These are phyloP conservation scores for baker's yeast (Saccharomyces cerevisiae) DNA, from an alignment of 805 yeast genomes.

Conservation along the genomic window DNA sequence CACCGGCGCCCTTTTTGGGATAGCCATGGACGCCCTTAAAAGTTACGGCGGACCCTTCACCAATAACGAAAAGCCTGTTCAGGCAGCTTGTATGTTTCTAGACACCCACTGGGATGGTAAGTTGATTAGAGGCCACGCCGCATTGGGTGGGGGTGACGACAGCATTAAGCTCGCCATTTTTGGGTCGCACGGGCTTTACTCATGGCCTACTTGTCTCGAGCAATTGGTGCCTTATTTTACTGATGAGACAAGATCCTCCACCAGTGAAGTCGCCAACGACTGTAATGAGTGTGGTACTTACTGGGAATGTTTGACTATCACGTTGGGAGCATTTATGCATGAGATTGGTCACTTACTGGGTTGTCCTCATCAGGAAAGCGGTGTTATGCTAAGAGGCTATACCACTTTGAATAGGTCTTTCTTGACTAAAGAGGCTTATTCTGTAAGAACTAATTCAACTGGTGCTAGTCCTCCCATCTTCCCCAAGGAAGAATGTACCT, in stretches of 20 bases:
- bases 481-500: constrained; percentile 64
- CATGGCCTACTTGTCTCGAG: constrained; percentile 86
- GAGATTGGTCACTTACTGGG: constrained; percentile 90
- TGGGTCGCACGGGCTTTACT: constrained; percentile 85
- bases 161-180: constrained; percentile 74
- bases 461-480: constrained; percentile 42
- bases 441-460: constrained; percentile 42
- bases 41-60: constrained; percentile 49
- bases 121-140: constrained; percentile 76
- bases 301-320: constrained; percentile 84
- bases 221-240: constrained; percentile 58
- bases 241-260: constrained; percentile 60
- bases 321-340: constrained; percentile 91
- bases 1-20: constrained; percentile 67
- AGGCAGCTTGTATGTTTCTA: constrained; percentile 77
- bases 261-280: constrained; percentile 81
- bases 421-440: constrained; percentile 56
- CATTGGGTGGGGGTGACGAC: constrained; percentile 80
- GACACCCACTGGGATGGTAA: constrained; percentile 78
- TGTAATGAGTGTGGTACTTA: constrained; percentile 72
- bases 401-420: constrained; percentile 74
- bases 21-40: constrained; percentile 67
- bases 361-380: constrained; percentile 84
- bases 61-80: constrained; percentile 41
- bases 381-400: constrained; percentile 87